A percentile compares a stretch with the other conserved stretches of the same genome.
Evolutionary conservation across 768 basidiomycete species (phyloP).

Genomic region (Clavulina sp.): DNA sequence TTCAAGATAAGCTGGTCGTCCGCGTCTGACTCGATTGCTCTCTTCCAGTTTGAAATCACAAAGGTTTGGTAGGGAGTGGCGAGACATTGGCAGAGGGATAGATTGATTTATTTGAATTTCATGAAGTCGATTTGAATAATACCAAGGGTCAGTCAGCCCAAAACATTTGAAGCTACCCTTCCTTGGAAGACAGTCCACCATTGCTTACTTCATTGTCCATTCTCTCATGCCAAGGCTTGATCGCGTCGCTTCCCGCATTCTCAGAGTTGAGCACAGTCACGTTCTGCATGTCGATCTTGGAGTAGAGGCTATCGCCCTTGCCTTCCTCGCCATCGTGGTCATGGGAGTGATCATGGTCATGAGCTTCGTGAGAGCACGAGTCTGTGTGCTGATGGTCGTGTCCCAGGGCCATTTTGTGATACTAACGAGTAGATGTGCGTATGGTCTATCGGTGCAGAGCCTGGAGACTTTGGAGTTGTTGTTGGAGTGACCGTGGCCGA

Average conservation of each 20-base stretch:
- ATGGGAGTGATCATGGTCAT: conserved; percentile 36
- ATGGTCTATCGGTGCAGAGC: no score
- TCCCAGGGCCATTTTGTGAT: no score
- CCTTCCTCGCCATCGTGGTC: conserved; percentile 27
- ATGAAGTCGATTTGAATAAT: no score
- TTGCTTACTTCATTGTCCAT: conserved; percentile 49
- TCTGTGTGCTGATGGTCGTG: no score
- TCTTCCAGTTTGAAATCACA: no score
- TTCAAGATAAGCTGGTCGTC: conserved; percentile 72
- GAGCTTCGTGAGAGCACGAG: no score
- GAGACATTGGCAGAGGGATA: no score
- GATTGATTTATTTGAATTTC: no score
- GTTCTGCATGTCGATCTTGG: conserved; percentile 60
- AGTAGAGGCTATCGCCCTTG: conserved; percentile 53
- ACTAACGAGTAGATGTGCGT: no score
- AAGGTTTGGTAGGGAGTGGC: no score
- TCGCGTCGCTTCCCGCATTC: conserved; percentile 19
- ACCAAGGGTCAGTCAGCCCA: neutral
- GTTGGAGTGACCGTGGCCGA: no score
- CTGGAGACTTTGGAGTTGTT: no score
- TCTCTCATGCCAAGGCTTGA: conserved; percentile 79
- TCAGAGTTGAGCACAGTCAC: conserved; percentile 58
- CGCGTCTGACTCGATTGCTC: conserved; percentile 77
- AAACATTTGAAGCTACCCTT: neutral
- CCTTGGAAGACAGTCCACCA: neutral